phyloP scores from a whole-genome alignment of 768 basidiomycete species.

The Lactarius akahatsu region DNA sequence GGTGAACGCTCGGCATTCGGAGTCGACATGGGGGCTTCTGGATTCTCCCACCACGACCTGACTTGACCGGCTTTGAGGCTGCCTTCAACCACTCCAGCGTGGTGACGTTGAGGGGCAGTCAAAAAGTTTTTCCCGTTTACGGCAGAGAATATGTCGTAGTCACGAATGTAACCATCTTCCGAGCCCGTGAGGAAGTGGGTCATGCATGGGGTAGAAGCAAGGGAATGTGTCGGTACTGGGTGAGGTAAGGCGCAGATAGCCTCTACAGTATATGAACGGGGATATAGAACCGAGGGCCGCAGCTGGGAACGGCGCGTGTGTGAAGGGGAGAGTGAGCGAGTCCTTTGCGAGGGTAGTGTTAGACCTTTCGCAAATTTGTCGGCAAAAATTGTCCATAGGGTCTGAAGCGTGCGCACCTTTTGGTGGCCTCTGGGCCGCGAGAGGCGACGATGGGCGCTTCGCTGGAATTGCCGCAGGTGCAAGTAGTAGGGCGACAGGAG shows the following conservation, averaged over 20 bases:
- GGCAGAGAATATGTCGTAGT: conserved; percentile 87
- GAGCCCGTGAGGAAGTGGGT: conserved; percentile 87
- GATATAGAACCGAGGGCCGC: conserved; percentile 37
- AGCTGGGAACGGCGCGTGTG: conserved; percentile 50
- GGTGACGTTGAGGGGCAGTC: conserved; percentile 84
- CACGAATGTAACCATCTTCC: conserved; percentile 89
- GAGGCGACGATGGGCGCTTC: conserved; percentile 33
- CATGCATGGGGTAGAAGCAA: conserved; percentile 84
- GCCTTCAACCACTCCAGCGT: conserved; percentile 89
- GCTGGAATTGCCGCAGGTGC: conserved; percentile 35
- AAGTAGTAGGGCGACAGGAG: conserved; percentile 39
- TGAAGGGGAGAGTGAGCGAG: conserved; percentile 50
- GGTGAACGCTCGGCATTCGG: conserved; percentile 47
- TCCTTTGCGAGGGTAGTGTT: conserved; percentile 41
- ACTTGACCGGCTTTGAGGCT: conserved; percentile 87
- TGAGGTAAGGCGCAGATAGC: conserved; percentile 91
- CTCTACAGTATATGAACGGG: conserved; percentile 80
- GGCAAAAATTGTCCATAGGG: neutral
- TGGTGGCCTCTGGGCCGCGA: conserved; percentile 28
- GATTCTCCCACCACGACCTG: conserved; percentile 91
- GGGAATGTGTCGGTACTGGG: conserved; percentile 82
- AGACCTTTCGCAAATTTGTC: conserved; percentile 30
- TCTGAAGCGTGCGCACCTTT: conserved; percentile 18
- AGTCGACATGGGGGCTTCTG: conserved; percentile 30
- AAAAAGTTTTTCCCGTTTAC: conserved; percentile 87